Conservation (phyloP, 306 rosid species). For the Carpinus fangiana region DNA sequence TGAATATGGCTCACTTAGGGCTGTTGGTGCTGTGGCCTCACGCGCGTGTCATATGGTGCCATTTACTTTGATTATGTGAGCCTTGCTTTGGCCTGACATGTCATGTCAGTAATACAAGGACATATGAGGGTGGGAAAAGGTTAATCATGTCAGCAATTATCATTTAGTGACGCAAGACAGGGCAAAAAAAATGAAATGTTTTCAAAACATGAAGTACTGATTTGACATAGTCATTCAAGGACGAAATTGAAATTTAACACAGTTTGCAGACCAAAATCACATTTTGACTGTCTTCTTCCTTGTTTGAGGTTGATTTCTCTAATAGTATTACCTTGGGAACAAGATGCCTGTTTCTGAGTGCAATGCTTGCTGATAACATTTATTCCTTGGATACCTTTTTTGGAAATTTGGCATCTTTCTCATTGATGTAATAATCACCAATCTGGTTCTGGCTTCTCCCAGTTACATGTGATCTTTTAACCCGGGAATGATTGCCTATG, state of each 20-base stretch:
- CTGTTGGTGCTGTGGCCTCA: too few species aligned
- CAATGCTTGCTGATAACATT: not conserved
- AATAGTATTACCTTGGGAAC: not conserved
- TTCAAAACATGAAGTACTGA: not conserved
- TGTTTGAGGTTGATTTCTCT: constrained; percentile 12
- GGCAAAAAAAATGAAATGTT: not conserved
- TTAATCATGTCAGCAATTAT: too few species aligned
- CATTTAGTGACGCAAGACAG: too few species aligned
- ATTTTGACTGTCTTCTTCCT: not conserved
- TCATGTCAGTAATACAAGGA: too few species aligned
- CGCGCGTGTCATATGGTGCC: too few species aligned
- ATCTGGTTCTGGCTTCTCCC: not conserved
- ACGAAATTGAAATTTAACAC: not conserved
- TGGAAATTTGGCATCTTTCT: constrained; percentile 7
- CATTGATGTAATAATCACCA: constrained; percentile 6
- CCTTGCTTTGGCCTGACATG: too few species aligned
- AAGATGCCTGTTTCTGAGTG: not conserved
- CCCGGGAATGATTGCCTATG: constrained; percentile 10
- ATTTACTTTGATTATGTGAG: too few species aligned
- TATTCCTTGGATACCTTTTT: not conserved
- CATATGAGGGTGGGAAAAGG: too few species aligned
- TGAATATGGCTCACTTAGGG: too few species aligned
- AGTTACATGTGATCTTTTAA: not conserved
- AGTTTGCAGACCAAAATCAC: not conserved
- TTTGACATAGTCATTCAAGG: not conserved